phyloP scores from a whole-genome alignment of 352 stramenopile genomes.

The Phytophthora agathidicida region DNA sequence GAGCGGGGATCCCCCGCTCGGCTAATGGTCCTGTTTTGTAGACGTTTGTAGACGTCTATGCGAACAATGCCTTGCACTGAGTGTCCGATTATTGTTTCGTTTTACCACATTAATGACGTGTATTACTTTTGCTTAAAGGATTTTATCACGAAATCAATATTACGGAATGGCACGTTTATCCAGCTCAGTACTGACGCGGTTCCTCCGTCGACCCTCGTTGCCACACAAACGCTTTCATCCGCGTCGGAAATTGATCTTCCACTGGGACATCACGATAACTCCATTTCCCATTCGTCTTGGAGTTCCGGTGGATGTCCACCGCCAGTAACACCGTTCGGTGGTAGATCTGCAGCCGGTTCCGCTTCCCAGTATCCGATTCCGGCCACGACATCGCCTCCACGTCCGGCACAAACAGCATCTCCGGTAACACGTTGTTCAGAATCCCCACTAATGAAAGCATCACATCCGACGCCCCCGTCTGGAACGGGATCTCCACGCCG shows the following conservation, averaged over 20 bases:
- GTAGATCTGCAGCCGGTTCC: conserved; percentile 52
- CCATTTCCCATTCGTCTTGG: conserved; percentile 46
- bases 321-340: conserved; percentile 49
- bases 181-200: conserved; percentile 17
- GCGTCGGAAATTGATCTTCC: conserved; percentile 20
- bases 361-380: conserved; percentile 32
- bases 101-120: no score
- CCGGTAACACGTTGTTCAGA: conserved; percentile 58
- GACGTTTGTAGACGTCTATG: no score
- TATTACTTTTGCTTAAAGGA: no score
- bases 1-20: no score
- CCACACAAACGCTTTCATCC: conserved; percentile 31
- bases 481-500: conserved; percentile 46
- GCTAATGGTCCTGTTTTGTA: no score
- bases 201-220: conserved; percentile 10
- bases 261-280: conserved; percentile 4
- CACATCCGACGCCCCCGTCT: conserved; percentile 54
- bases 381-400: conserved; percentile 27
- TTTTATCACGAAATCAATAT: no score
- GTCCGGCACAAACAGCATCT: conserved; percentile 46
- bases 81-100: no score
- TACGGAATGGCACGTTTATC: no score
- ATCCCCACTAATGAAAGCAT: conserved; percentile 57
- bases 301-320: conserved; percentile 54
- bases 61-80: no score